Base-by-base conservation (phyloP, 2,329 filamentous ascomycete genomes). In the Pleomassaria siparia region DNA sequence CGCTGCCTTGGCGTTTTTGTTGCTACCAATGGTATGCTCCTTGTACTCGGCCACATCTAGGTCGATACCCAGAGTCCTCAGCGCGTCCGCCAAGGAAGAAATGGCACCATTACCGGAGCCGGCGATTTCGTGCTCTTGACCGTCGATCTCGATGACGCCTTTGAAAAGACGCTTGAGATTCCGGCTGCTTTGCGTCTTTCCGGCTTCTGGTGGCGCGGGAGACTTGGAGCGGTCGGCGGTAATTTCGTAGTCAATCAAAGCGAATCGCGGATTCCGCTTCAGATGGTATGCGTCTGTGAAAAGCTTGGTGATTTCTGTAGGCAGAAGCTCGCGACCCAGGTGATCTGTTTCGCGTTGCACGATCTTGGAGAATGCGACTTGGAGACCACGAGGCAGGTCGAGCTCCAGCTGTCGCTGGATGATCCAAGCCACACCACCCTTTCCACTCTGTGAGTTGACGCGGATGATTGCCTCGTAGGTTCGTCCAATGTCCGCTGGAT, bases 391-490 rank as follows among this genome's bases (percentile, higher is more conserved):
- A 13, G 94, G 94, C 43, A 97, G 83, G 71, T 97, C 94, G 63
- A 97, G 87, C 65, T 94, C 84, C 53, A 97, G 83, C 64, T 90
- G 87, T 60, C 88, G 86, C 67, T 91, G 85, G 67, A 97, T 91
- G 67, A 97, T 88, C 89, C 89, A 97, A 42, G 92, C 91, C 50
- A 89, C 86, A 60, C 94, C 94, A 52, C 92, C 92, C 76, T 99
- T 97, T 56, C 92, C 92, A 61, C 85, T 89, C 71, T 97, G 92
- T 15, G 89, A 95, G 78, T 97, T 99, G 81, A 97, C 92, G 50
- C 92, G 88, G 68, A 97, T 97, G 67, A 97, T 88, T 49, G 92
- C 92, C 74, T 97, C 91, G 81, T 97, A 97, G n/a, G 86, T 96
- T 48, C 92, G 85, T 42, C 92, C 92, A 55, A 97, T 96, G 65